Percentiles rank a stretch among this genome's conserved stretches.
These are phyloP conservation scores for Quercus wislizeni DNA, from an alignment of 306 rosid genomes.

Conservation along the genomic window DNA sequence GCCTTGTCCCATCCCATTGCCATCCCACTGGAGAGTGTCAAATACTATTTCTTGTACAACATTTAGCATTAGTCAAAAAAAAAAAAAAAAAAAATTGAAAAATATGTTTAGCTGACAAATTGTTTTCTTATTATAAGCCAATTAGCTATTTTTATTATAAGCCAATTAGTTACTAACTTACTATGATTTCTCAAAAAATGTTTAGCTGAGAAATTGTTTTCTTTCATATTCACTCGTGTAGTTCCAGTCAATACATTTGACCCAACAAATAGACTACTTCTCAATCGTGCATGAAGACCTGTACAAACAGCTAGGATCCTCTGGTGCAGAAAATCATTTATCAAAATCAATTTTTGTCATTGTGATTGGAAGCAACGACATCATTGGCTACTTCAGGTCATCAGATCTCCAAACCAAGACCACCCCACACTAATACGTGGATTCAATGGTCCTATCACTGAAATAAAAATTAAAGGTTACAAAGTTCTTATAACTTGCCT, in stretches of 20 bases:
- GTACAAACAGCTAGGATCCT: slow-evolving; percentile 31
- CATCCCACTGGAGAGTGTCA: no score
- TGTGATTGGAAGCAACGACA: slow-evolving; percentile 74
- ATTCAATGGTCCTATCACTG: slow-evolving; percentile 43
- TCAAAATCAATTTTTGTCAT: slow-evolving; percentile 54
- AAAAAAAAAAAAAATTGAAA: no score
- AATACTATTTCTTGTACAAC: no score
- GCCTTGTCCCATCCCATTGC: no score
- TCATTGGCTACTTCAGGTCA: slow-evolving; percentile 50
- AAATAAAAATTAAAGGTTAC: slow-evolving; percentile 57
- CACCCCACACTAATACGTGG: slow-evolving; percentile 43
- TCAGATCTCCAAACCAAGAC: slow-evolving; percentile 22
- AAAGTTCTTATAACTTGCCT: background rate
- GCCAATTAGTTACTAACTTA: background rate
- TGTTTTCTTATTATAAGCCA: background rate
- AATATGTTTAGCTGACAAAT: background rate
- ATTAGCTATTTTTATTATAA: no score
- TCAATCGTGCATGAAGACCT: slow-evolving; percentile 27
- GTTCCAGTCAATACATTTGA: slow-evolving; percentile 43
- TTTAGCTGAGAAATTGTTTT: background rate
- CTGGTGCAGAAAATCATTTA: slow-evolving; percentile 34
- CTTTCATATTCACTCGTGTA: slow-evolving; percentile 10
- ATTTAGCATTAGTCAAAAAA: no score
- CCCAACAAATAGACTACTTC: slow-evolving; percentile 52
- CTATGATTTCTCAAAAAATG: background rate